A percentile compares a stretch with the other conserved stretches of the same genome.
Conservation (phyloP, 164 flowering plant genomes). For the Warburgia ugandensis region DNA sequence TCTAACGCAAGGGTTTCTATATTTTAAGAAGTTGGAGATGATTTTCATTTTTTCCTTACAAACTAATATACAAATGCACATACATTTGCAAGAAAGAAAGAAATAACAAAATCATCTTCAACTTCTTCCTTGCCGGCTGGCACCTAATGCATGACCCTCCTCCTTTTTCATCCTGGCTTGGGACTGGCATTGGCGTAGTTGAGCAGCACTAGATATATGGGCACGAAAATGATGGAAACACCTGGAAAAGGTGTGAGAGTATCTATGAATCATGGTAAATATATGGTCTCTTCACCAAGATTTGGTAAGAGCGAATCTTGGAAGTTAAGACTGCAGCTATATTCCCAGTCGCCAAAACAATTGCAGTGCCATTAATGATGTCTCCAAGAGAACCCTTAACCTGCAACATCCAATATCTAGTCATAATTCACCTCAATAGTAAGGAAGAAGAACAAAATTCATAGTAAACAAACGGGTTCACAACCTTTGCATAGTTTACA, state of each 20-base stretch:
- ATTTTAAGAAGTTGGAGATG: too few species aligned
- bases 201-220: constrained; percentile 27
- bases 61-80: too few species aligned
- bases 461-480: background rate
- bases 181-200: too few species aligned
- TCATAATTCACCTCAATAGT: background rate
- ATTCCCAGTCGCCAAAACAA: constrained; percentile 30
- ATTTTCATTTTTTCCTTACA: too few species aligned
- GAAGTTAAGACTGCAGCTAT: constrained; percentile 47
- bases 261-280: constrained; percentile 10
- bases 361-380: constrained; percentile 20
- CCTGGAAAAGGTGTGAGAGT: constrained; percentile 12
- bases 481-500: too few species aligned
- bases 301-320: constrained; percentile 24
- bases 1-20: too few species aligned
- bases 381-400: constrained; percentile 40
- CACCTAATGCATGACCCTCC: too few species aligned
- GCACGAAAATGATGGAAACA: constrained; percentile 15
- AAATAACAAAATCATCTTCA: too few species aligned
- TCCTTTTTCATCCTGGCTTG: too few species aligned
- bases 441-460: background rate
- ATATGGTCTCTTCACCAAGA: constrained; percentile 14
- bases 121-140: too few species aligned
- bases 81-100: too few species aligned
- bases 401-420: constrained; percentile 22